Percentiles rank a stretch among this genome's conserved stretches.
Evolutionary conservation across 306 rosid genomes (phyloP).

Genomic region (Morella rubra): DNA sequence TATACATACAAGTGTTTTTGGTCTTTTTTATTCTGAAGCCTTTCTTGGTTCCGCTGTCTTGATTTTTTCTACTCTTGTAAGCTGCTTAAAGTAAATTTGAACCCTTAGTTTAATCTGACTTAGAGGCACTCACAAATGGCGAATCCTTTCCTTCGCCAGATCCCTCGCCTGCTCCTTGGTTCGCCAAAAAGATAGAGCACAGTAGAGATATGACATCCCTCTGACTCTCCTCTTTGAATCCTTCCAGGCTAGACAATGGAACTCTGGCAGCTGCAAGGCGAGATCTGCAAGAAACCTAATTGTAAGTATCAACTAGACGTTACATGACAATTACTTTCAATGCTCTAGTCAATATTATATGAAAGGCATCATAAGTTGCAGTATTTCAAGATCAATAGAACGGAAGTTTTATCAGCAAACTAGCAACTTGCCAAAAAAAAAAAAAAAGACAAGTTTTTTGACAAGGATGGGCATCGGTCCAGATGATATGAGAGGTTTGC

Average conservation of each 20-base stretch:
- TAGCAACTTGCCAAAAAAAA: neutral
- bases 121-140: constrained; percentile 48
- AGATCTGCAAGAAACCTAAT: constrained; percentile 36
- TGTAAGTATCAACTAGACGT: neutral
- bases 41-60: neutral
- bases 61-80: neutral
- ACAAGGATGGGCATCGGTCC: neutral
- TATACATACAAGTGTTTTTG: neutral
- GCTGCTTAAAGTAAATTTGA: neutral
- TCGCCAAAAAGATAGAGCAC: constrained; percentile 91
- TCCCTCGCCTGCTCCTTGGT: constrained; percentile 77
- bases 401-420: neutral
- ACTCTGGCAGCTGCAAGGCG: constrained; percentile 57
- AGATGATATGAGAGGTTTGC: neutral
- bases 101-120: neutral
- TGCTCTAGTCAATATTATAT: neutral
- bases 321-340: neutral
- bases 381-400: neutral
- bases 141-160: constrained; percentile 55
- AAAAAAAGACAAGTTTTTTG: neutral
- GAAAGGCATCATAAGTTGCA: neutral
- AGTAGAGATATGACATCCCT: constrained; percentile 54
- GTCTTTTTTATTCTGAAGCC: neutral
- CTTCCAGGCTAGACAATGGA: constrained; percentile 40
- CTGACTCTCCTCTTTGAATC: constrained; percentile 48